Evolutionary conservation across 2,329 filamentous ascomycete genomes (phyloP).

Genomic region (Calonectria hawksworthii): DNA sequence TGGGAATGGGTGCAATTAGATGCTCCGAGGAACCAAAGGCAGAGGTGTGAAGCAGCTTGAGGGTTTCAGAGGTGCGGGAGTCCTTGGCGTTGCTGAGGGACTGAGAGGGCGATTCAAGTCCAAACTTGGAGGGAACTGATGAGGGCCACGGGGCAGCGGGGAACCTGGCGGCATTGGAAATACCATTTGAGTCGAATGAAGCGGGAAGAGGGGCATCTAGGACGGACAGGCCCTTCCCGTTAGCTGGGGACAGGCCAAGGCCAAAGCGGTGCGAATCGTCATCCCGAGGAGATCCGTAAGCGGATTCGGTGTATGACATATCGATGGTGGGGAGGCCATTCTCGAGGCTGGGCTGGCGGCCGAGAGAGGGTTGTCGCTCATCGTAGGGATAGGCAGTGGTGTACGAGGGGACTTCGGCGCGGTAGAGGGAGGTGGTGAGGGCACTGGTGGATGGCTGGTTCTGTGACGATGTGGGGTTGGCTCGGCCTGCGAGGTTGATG

Average conservation of each 20-base stretch:
- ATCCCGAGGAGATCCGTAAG: conserved; percentile 88
- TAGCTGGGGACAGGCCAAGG: conserved; percentile 83
- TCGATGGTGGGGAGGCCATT: conserved; percentile 71
- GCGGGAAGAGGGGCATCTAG: conserved; percentile 93
- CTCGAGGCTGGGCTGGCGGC: conserved; percentile 66
- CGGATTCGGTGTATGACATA: conserved; percentile 69
- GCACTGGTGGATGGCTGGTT: conserved; percentile 77
- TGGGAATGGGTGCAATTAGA: conserved; percentile 64
- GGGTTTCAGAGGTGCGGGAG: conserved; percentile 71
- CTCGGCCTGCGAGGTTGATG: conserved; percentile 75
- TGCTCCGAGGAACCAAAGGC: conserved; percentile 78
- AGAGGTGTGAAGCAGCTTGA: conserved; percentile 76
- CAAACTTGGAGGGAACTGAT: conserved; percentile 93
- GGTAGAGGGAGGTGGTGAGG: conserved; percentile 71
- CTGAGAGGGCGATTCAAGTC: conserved; percentile 85
- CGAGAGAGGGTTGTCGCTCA: conserved; percentile 59
- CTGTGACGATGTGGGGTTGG: conserved; percentile 60
- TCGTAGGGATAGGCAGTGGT: conserved; percentile 57
- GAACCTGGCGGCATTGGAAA: conserved; percentile 90
- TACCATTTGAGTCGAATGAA: conserved; percentile 96
- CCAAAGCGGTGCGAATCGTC: conserved; percentile 70
- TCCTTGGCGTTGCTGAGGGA: conserved; percentile 77
- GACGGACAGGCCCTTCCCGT: conserved; percentile 83
- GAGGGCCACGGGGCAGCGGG: conserved; percentile 85
- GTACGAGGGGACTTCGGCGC: conserved; percentile 56